Evolutionary conservation across 2,329 filamentous ascomycete genomes (phyloP), one percentile per base, ranked within the genome.

Genomic region (Colletotrichum paranaense): DNA sequence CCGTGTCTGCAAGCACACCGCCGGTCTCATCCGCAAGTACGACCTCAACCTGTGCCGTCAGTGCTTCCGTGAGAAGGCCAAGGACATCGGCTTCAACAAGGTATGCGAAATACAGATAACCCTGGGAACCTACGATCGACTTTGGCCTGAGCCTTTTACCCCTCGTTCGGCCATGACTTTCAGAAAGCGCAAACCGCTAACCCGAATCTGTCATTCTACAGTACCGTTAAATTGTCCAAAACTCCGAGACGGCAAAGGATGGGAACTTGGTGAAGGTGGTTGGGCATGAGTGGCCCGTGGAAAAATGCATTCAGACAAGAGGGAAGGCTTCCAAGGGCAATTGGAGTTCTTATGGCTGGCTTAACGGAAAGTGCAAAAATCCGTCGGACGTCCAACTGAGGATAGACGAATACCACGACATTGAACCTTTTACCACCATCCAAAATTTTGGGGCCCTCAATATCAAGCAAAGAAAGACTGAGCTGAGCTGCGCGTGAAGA

Each of bases 21-120:
- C 97, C 84, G 97, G 97, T 97, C 92, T 99, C 81, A 98, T 99
- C 92, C 95, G 97, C 91, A 99, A 99, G 91, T 99, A 99, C 90
- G 96, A 97, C 85, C 91, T 98, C 81, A 95, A 97, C 88, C 91
- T 93, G 84, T 93, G 92, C 91, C 91, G 92, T 90, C 92, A 93
- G 85, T 93, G 92, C 89, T 93, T 93, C 90, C 89, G 91, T 82
- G 91, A 93, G 88, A 92, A 92, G 89, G 86, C 90, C 78, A 86
- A 89, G 85, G 91, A 93, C 83, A 93, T 93, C 85, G 91, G 91
- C 81, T 93, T 93, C 86, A 87, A 90, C 87, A 93, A 93, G 91
- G 91, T 92, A 82, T 66, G 71, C 70, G 56, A 58, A 81, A 84
- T 2, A 49, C 28, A 28, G 2, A 49, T 4, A 49, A 8, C 7